Conservation (phyloP, 768 basidiomycete species). For the Lactarius trivialis region DNA sequence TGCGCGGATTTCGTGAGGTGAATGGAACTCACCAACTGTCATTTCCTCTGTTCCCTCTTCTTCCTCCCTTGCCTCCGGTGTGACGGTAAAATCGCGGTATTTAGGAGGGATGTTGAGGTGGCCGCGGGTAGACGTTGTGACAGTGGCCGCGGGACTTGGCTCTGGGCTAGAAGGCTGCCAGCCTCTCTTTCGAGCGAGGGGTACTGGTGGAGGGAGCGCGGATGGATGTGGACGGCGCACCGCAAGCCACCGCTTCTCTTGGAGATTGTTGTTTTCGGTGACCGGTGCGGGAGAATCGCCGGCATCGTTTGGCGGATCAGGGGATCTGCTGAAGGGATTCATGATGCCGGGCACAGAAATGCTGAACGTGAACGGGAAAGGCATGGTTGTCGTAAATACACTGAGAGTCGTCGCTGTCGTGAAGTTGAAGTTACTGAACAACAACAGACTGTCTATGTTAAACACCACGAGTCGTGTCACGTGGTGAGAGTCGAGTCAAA, state of each 20-base stretch:
- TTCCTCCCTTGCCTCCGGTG: conserved; percentile 25
- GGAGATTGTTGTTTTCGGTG: conserved; percentile 25
- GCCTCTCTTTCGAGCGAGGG: conserved; percentile 54
- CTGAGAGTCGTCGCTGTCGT: not conserved
- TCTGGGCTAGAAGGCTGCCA: conserved; percentile 64
- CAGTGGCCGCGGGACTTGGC: conserved; percentile 46
- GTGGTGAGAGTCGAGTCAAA: not conserved
- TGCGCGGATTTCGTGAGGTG: not conserved
- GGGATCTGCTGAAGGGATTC: conserved; percentile 48
- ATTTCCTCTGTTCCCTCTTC: conserved; percentile 42
- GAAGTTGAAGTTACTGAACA: not conserved
- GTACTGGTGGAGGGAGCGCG: conserved; percentile 36
- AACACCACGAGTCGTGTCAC: too few species aligned
- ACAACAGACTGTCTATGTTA: not conserved
- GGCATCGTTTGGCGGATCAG: conserved; percentile 21
- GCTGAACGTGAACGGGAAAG: conserved; percentile 69
- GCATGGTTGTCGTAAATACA: conserved; percentile 29
- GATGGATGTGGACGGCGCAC: conserved; percentile 26
- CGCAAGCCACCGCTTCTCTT: conserved; percentile 24
- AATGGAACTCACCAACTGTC: conserved; percentile 36
- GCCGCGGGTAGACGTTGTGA: conserved; percentile 49
- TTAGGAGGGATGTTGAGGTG: conserved; percentile 67
- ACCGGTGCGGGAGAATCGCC: conserved; percentile 16
- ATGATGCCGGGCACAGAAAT: conserved; percentile 56
- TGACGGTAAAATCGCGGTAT: conserved; percentile 39